A percentile compares a stretch with the other conserved stretches of the same genome.
These are phyloP conservation scores for Cetraspora pellucida DNA, from an alignment of 192 early-diverging fungal species.

Conservation along the genomic window DNA sequence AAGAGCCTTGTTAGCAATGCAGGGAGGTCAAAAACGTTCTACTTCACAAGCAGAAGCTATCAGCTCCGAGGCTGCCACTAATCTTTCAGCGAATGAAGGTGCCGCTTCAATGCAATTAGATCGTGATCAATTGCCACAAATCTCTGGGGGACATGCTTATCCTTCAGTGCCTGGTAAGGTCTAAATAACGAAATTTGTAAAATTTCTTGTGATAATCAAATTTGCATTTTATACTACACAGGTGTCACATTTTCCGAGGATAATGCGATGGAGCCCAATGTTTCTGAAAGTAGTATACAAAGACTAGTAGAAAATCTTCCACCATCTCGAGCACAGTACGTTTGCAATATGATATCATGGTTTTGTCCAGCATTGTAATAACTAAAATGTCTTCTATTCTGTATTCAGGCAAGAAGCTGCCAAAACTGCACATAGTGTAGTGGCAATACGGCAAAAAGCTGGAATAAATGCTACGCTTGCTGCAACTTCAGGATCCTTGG, in stretches of 20 bases:
- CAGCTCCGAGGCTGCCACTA: background rate
- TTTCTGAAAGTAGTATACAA: conserved; percentile 13
- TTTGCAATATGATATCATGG: background rate
- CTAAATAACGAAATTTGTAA: background rate
- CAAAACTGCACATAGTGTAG: conserved; percentile 15
- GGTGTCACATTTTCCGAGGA: conserved; percentile 13
- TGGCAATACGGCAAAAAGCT: conserved; percentile 24
- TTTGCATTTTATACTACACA: background rate
- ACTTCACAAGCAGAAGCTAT: background rate
- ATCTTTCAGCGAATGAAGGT: background rate
- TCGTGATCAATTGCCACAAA: background rate
- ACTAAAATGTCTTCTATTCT: background rate
- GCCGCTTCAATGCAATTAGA: background rate
- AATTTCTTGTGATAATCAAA: background rate
- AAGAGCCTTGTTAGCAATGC: conserved; percentile 17
- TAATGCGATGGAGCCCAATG: conserved; percentile 13
- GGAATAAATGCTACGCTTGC: conserved; percentile 48
- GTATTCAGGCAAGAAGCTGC: conserved; percentile 26
- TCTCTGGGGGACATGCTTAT: conserved; percentile 16
- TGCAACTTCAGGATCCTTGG: conserved; percentile 51
- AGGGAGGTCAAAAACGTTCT: background rate
- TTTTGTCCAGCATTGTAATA: background rate
- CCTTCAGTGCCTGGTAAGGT: conserved; percentile 15
- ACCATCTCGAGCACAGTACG: conserved; percentile 16
- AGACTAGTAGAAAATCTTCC: conserved; percentile 23